Evolutionary conservation across 352 stramenopile species (phyloP), one percentile per base, ranked within the genome.

Genomic region (Pythium folliculosum): DNA sequence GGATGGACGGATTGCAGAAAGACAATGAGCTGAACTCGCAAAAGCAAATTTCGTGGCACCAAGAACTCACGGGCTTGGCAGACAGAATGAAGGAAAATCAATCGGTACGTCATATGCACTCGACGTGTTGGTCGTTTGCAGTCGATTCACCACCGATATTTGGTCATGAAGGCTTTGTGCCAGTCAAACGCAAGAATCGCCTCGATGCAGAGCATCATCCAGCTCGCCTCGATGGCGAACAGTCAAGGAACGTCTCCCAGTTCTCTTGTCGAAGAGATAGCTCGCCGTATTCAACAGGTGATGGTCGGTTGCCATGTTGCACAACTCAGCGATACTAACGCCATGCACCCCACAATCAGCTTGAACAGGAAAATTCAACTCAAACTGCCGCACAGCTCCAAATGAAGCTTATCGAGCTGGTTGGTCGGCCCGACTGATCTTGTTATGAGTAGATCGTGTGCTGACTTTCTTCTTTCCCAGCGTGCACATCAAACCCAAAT

Each of bases 231-330:
- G 13, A 30, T 35, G 5, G 52, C 52, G 19, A 40, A 60, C 35
- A 3, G 6, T 12, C 35, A 25, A 25, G 16, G n/a, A 49, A 30
- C 35, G 2, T 8, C 14, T 32, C 30, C 43, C n/a, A 21, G 43
- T 32, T 5, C 4, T 23, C n/a, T 60, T 4, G 21, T 32, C 13
- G 17, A 48, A 35, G n/a, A 47, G 3, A 22, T 60, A 21, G 49
- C n/a, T n/a, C 32, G 23, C 2, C 55, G 43, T 13, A 27, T 62
- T 38, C 23, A 43, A 23, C 23, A 62, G 55, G 55, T 62, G 30
- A 48, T 40, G 35, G 12, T 40, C 35, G 1, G 8, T 40, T 14
- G 35, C 12, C 35, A 13, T 13, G 3, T 48, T 16, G 43, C 19
- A 22, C 43, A 48, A 14, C 3, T 16, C 35, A 40, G 10, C 8